Percentiles rank a stretch among this genome's conserved stretches.
Conservation (phyloP, 345 rosid genomes). For the Garcia nutans region DNA sequence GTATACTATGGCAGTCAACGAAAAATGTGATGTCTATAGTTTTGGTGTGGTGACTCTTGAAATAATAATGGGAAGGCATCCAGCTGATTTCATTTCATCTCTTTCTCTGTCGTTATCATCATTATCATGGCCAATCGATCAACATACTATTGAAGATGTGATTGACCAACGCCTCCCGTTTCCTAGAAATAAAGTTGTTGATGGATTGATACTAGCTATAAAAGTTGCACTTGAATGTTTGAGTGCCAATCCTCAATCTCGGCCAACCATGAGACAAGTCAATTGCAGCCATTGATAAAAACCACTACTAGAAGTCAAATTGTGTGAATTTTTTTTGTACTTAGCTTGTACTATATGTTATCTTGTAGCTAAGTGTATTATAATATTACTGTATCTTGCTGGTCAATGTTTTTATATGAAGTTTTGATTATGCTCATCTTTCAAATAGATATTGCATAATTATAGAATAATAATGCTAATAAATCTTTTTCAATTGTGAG, state of each 20-base stretch:
- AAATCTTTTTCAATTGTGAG: no score
- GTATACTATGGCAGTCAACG: constrained; percentile 7
- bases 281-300: neutral
- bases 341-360: no score
- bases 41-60: constrained; percentile 15
- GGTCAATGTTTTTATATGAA: no score
- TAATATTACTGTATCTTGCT: no score
- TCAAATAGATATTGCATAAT: no score
- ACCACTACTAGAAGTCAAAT: neutral
- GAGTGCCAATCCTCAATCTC: constrained; percentile 16
- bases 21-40: constrained; percentile 16
- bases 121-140: neutral
- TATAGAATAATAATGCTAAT: no score
- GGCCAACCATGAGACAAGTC: constrained; percentile 17
- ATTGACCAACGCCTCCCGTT: constrained; percentile 8
- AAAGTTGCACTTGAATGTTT: constrained; percentile 6
- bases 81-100: constrained; percentile 4
- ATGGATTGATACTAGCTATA: neutral
- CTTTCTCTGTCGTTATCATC: neutral
- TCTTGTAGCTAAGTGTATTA: no score
- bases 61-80: constrained; percentile 18
- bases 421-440: no score
- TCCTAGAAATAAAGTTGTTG: neutral
- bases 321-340: neutral
- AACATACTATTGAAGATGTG: neutral